Base-by-base conservation (phyloP, 306 rosid species). In the peach (Prunus persica) region DNA sequence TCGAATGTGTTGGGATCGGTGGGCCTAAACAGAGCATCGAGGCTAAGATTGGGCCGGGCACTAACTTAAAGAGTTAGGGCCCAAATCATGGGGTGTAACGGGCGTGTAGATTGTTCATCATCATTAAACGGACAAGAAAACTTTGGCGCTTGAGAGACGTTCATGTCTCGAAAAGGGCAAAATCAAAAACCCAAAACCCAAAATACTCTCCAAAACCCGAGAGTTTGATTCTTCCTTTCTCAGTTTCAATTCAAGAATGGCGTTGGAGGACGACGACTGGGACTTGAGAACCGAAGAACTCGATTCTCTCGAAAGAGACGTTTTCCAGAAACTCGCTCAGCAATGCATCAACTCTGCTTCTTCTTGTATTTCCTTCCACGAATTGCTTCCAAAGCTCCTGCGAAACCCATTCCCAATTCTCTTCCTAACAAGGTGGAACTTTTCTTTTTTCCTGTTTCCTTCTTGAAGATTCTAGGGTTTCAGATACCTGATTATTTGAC, bases 261-360 rank as follows among this genome's bases (percentile, higher is more conserved):
- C 83, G 25, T 25, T 80, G 61, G 89, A 83, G 0, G 97, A 87
- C 28, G 84, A 79, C 19, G 90, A 80, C 46, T 91, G 93, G 96
- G 90, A 85, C 45, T 72, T 92, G 58, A 92, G 92, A 52, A 84
- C 86, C 3, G 97, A 90, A 68, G 92, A 95, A 82, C 82, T 95
- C 11, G 98, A 95, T 82, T 85, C 89, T 25, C 91, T 95, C 32
- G 97, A 95, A 86, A 82, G 89, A 81, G 91, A 95, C 58, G 97
- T 97, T 78, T 80, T 88, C 14, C 87, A 84, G 82, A 92, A 92
- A 67, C 84, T 92, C 76, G 88, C 97, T 78, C 96, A 86, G 62
- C 95, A 73, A 67, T 76, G 76, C 78, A 9, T 89, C 79, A 30
- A 81, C 46, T 74, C 81, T 25, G 34, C 81, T 75, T 51, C 75